phyloP scores from a whole-genome alignment of 345 rosid species.

The Hevea brasiliensis region DNA sequence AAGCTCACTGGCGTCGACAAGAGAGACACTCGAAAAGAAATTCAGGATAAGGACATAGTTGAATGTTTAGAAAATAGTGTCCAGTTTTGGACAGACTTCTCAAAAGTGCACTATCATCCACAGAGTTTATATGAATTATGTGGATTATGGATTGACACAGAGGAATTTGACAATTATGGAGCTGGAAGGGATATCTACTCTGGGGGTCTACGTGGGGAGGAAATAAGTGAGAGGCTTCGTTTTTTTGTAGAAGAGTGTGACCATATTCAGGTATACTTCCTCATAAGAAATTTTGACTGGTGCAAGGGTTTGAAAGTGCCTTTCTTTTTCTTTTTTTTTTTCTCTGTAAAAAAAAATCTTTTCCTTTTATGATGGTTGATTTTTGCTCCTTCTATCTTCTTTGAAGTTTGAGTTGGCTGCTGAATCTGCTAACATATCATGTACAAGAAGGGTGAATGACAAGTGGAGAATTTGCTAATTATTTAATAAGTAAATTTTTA shows the following conservation, averaged over 20 bases:
- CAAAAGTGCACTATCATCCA: conserved; percentile 88
- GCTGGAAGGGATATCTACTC: conserved; percentile 70
- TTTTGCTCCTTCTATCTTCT: not conserved
- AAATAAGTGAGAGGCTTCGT: conserved; percentile 73
- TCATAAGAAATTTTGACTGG: not conserved
- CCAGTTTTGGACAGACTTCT: conserved; percentile 87
- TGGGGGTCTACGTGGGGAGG: conserved; percentile 63
- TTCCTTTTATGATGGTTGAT: not conserved
- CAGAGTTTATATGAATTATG: conserved; percentile 67
- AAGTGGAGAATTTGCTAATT: not conserved
- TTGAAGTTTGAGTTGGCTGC: not conserved
- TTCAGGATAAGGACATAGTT: conserved; percentile 70
- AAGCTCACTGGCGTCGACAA: conserved; percentile 15
- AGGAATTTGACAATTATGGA: conserved; percentile 75
- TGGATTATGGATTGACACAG: conserved; percentile 60
- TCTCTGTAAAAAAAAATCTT: not conserved
- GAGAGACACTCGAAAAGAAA: conserved; percentile 38
- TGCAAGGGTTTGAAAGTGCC: not conserved
- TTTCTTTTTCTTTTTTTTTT: too few species aligned
- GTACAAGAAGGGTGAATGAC: not conserved
- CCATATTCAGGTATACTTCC: conserved; percentile 67
- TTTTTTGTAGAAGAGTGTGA: conserved; percentile 92
- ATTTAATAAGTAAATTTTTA: not conserved
- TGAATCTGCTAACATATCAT: not conserved
- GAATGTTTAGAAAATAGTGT: conserved; percentile 62